These are phyloP conservation scores for Cytospora paraplurivora DNA, from an alignment of 2,329 filamentous ascomycete genomes.

Conservation along the genomic window DNA sequence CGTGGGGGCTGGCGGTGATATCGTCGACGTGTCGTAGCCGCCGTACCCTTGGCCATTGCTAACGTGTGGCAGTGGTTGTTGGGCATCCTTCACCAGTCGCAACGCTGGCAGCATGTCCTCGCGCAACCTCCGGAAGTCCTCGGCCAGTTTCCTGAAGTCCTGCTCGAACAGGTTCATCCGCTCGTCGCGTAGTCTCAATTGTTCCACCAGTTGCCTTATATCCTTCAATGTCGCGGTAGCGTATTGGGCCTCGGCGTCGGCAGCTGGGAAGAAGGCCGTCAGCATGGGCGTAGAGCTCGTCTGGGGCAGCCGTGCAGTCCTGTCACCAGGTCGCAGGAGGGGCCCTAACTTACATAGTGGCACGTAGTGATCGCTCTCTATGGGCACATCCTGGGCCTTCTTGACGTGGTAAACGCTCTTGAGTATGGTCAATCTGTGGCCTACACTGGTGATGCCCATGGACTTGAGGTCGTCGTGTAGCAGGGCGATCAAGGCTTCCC, in stretches of 20 bases:
- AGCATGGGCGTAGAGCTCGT: constrained; percentile 25
- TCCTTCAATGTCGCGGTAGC: constrained; percentile 89
- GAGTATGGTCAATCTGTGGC: constrained; percentile 90
- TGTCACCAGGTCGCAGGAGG: neutral
- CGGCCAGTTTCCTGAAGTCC: constrained; percentile 79
- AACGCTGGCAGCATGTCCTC: constrained; percentile 92
- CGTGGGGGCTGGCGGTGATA: constrained; percentile 60
- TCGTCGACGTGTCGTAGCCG: constrained; percentile 50
- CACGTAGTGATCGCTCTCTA: constrained; percentile 92
- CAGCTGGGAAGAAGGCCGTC: constrained; percentile 58
- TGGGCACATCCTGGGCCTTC: constrained; percentile 85
- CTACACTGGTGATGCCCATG: constrained; percentile 90
- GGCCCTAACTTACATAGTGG: constrained; percentile 72
- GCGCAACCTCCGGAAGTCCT: constrained; percentile 84
- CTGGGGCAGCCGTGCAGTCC: neutral
- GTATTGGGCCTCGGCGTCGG: constrained; percentile 84
- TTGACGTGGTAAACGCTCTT: constrained; percentile 98
- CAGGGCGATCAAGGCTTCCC: constrained; percentile 84
- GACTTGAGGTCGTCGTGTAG: constrained; percentile 93
- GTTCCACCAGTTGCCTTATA: constrained; percentile 86
- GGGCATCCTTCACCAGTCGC: constrained; percentile 86
- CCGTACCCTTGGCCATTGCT: constrained; percentile 48
- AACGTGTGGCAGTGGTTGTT: constrained; percentile 75
- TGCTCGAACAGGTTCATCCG: constrained; percentile 81
- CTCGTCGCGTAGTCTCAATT: constrained; percentile 86